These are phyloP conservation scores for Cymbomonas tetramitiformis DNA, from an alignment of 139 green algal genomes.

Conservation along the genomic window DNA sequence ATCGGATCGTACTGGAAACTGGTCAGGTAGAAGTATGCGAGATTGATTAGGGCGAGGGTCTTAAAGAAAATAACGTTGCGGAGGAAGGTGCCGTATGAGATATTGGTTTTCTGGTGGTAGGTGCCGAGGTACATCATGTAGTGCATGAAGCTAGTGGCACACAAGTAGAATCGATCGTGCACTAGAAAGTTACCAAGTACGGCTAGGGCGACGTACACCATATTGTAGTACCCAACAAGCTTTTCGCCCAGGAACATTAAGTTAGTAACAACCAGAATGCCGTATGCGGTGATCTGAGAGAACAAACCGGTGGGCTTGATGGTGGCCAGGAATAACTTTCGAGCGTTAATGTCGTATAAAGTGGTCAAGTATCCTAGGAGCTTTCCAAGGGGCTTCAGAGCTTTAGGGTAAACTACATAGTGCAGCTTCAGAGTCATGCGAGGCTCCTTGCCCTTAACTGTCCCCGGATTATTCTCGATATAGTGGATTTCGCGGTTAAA, in stretches of 20 bases:
- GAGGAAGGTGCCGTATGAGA: constrained; percentile 17
- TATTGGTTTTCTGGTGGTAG: constrained; percentile 5
- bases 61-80: constrained; percentile 25
- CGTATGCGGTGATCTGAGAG: constrained; percentile 5
- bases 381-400: constrained; percentile 1
- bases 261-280: constrained; percentile 8
- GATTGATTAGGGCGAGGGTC: constrained; percentile 7
- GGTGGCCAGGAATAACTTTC: constrained; percentile 20
- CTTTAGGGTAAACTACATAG: constrained; percentile 24
- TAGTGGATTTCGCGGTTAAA: constrained; percentile 25
- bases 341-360: constrained; percentile 13
- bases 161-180: constrained; percentile 10
- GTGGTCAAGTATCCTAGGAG: not conserved
- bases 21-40: constrained; percentile 1
- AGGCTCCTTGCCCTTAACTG: not conserved
- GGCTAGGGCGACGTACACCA: constrained; percentile 4
- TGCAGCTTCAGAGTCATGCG: constrained; percentile 24
- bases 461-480: constrained; percentile 11
- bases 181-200: not conserved
- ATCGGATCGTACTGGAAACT: constrained; percentile 15
- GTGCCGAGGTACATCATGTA: constrained; percentile 25
- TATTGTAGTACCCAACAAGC: constrained; percentile 7
- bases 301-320: constrained; percentile 6
- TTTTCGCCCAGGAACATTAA: not conserved
- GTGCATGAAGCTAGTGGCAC: constrained; percentile 17